Evolutionary conservation across 2,329 filamentous ascomycete genomes (phyloP), one percentile per base, ranked within the genome.

Genomic region (Alternaria sp.): DNA sequence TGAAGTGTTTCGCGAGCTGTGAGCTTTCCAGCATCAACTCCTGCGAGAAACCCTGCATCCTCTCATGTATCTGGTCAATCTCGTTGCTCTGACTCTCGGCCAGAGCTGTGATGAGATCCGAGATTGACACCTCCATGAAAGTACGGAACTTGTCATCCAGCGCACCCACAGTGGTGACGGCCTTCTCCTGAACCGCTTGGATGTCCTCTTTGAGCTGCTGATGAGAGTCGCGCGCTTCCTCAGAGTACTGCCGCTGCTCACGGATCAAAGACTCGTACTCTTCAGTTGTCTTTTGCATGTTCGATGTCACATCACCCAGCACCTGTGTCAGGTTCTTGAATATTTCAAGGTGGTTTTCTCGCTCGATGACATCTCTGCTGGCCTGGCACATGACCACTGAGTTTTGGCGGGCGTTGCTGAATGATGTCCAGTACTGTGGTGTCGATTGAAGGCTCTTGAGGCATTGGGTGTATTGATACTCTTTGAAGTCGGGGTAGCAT

Each of bases 401-500:
- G 67, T 89, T 88, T 59, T 89, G 86, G 59, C 84, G 82, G 61
- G 83, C 86, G 74, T 89, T 89, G 68, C 86, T 87, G 79, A 88
- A 91, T 23, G 87, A 90, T 2, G 84, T 89, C 88, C 88, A 91
- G 74, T 83, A 86, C 47, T 88, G 87, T 1, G 85, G 83, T 23
- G 84, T 82, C 17, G 83, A 82, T 49, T 86, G 84, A 2, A 91
- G 76, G 5, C 83, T 83, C 49, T 79, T 81, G 5, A 89, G 77
- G 68, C 89, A 91, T 10, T 79, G 70, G 49, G 82, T 80, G 23
- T 89, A 74, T 49, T 82, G 69, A 13, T 69, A 54, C 6, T 74
- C 70, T 25, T 73, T 80, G 30, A 74, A 63, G 2, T 72, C 65
- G 0, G 75, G 75, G 40, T 81, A 81, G 62, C 79, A 81, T 6